phyloP scores from a whole-genome alignment of 2,329 filamentous ascomycete species.

The Hysterium pulicare region DNA sequence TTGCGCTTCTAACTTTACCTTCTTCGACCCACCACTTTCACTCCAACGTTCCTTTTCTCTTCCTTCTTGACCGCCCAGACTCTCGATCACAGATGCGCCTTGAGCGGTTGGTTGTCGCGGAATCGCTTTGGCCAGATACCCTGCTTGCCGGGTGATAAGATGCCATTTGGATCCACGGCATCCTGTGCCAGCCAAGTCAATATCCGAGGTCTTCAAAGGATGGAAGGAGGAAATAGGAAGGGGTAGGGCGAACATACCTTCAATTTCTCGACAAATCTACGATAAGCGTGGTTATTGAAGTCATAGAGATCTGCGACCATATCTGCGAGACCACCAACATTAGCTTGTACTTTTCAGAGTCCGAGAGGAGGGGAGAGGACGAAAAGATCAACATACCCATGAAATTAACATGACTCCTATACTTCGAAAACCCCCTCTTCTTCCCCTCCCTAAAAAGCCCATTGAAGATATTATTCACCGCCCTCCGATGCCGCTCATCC shows the following conservation, averaged over 20 bases:
- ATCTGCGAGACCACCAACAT: conserved; percentile 12
- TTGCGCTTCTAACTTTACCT: no score
- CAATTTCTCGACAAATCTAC: conserved; percentile 29
- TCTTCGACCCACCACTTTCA: no score
- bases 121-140: conserved; percentile 30
- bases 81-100: conserved; percentile 21
- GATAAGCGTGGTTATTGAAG: conserved; percentile 31
- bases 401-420: conserved; percentile 27
- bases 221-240: background rate
- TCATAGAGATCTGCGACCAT: conserved; percentile 28
- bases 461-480: conserved; percentile 30
- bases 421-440: conserved; percentile 30
- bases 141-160: conserved; percentile 29
- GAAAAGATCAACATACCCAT: conserved; percentile 20
- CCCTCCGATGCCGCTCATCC: conserved; percentile 35
- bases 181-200: no score
- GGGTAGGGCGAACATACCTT: conserved; percentile 17
- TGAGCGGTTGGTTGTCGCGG: conserved; percentile 17
- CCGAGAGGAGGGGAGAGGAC: background rate
- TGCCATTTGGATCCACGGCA: conserved; percentile 29
- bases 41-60: no score
- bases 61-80: no score
- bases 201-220: no score
- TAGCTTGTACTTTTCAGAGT: background rate
- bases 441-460: conserved; percentile 24